phyloP scores from a whole-genome alignment of 2,329 filamentous ascomycete species.

The Alternaria rosae region DNA sequence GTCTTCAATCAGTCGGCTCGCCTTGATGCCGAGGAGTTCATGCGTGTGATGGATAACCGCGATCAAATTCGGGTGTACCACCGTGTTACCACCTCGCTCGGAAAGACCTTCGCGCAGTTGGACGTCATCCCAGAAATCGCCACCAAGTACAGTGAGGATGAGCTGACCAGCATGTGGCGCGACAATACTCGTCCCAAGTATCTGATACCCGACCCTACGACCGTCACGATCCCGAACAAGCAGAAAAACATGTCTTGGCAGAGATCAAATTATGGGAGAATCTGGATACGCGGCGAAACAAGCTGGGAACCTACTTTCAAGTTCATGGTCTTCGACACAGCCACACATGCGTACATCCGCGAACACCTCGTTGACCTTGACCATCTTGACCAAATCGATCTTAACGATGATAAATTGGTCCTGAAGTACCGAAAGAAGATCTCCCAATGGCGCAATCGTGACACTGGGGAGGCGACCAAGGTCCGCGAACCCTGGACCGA shows the following conservation, averaged over 20 bases:
- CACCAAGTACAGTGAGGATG: neutral
- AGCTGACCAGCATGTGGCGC: neutral
- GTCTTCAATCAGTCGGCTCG: neutral
- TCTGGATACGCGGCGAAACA: neutral
- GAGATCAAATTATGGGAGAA: neutral
- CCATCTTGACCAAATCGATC: neutral
- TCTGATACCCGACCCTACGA: neutral
- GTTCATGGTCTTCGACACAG: slow-evolving; percentile 4
- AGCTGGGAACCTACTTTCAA: neutral
- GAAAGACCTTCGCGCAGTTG: neutral
- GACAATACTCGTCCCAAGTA: neutral
- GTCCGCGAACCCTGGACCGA: neutral
- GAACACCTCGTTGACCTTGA: neutral
- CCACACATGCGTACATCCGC: neutral
- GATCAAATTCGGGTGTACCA: neutral
- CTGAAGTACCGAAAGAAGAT: neutral
- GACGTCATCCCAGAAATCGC: neutral
- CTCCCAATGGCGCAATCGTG: neutral
- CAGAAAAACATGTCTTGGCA: neutral
- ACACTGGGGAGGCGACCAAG: neutral
- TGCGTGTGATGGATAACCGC: neutral
- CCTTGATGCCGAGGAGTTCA: neutral
- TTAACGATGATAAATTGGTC: neutral
- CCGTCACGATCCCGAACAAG: neutral
- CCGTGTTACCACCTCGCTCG: neutral